Percentiles rank a stretch among this genome's conserved stretches.
phyloP scores from a whole-genome alignment of 2,329 filamentous ascomycete genomes.

The Fusarium succisae region DNA sequence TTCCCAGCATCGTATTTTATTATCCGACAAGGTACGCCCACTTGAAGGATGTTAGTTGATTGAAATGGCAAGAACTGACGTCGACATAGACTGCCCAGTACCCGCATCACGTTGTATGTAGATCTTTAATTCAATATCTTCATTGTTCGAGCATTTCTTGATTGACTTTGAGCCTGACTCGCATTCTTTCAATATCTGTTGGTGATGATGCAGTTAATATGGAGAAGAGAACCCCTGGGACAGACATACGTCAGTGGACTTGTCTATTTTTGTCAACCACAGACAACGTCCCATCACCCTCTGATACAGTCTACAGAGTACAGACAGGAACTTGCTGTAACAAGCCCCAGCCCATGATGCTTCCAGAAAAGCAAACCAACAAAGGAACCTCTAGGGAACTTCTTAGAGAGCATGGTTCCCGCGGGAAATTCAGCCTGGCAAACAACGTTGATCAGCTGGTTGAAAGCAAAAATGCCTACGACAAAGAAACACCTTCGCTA shows the following conservation, averaged over 20 bases:
- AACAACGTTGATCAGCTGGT: conserved; percentile 4
- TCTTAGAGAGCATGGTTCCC: background rate
- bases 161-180: conserved; percentile 17
- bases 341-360: background rate
- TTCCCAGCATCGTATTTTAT: background rate
- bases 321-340: background rate
- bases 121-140: background rate
- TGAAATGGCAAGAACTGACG: conserved; percentile 8
- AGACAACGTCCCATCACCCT: conserved; percentile 10
- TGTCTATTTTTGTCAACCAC: conserved; percentile 16
- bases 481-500: background rate
- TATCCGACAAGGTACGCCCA: background rate
- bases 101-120: background rate
- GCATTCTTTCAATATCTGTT: background rate
- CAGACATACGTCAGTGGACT: conserved; percentile 10
- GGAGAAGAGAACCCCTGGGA: background rate
- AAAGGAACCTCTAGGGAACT: background rate
- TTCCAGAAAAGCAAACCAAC: conserved; percentile 18
- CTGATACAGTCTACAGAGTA: background rate
- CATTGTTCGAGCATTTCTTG: background rate
- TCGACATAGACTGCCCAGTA: background rate
- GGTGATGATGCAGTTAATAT: conserved; percentile 9
- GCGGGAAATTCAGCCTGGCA: background rate
- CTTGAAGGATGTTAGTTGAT: background rate
- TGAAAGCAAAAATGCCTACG: background rate